A percentile compares a stretch with the other conserved stretches of the same genome.
Conservation (phyloP, 768 basidiomycete species). For the Glaciozyma antarctica region DNA sequence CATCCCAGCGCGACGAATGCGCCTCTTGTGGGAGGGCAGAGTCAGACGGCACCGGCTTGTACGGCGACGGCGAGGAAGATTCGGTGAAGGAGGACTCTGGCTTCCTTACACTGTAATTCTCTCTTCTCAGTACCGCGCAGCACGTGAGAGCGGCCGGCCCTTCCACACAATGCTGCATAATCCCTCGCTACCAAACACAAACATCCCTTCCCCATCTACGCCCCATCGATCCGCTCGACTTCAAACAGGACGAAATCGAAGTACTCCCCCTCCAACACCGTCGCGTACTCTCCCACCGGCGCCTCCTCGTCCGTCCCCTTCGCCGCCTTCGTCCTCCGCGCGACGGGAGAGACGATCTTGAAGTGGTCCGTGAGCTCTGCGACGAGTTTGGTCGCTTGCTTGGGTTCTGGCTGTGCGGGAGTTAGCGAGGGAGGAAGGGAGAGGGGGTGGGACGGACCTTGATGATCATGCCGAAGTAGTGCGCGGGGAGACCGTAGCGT, state of each 20-base stretch:
- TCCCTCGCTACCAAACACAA: too few species aligned
- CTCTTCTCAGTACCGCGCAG: too few species aligned
- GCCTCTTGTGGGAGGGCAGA: neutral
- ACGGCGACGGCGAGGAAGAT: too few species aligned
- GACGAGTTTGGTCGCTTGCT: slow-evolving; percentile 69
- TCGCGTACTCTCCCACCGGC: slow-evolving; percentile 81
- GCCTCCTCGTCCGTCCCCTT: slow-evolving; percentile 46
- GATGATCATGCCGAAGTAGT: slow-evolving; percentile 70
- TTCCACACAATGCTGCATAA: too few species aligned
- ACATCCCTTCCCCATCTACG: neutral
- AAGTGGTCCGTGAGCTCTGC: slow-evolving; percentile 65
- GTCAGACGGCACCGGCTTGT: neutral
- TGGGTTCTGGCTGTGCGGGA: slow-evolving; percentile 64
- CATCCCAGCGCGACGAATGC: neutral
- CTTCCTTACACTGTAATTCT: too few species aligned
- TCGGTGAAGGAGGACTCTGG: too few species aligned
- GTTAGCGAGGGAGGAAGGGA: neutral
- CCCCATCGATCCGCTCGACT: slow-evolving; percentile 49
- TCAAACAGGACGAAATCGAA: slow-evolving; percentile 92
- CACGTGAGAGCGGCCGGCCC: too few species aligned
- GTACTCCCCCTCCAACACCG: slow-evolving; percentile 87
- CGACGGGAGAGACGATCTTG: slow-evolving; percentile 65
- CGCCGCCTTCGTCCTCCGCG: slow-evolving; percentile 45
- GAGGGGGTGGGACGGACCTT: slow-evolving; percentile 52
- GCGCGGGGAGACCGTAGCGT: slow-evolving; percentile 86